phyloP scores from a whole-genome alignment of 108 stramenopile genomes.

The Discostella stelligeroides region DNA sequence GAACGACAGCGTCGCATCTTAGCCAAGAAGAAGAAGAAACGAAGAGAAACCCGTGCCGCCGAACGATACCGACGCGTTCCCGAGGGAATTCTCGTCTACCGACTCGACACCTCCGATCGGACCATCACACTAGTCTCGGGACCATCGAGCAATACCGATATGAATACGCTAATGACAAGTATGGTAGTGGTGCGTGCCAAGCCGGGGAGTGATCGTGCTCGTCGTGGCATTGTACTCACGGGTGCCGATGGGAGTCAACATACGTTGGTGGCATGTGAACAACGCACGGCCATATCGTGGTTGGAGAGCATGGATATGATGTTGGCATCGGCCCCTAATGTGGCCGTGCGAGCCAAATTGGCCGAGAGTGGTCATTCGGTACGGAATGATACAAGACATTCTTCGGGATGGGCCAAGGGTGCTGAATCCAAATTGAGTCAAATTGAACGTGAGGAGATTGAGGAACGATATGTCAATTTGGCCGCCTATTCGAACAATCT shows the following conservation, averaged over 20 bases:
- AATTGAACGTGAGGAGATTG: slow-evolving; percentile 68
- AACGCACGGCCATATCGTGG: slow-evolving; percentile 84
- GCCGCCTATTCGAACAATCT: slow-evolving; percentile 83
- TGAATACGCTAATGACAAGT: slow-evolving; percentile 34
- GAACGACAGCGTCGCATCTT: slow-evolving; percentile 20
- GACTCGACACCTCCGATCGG: slow-evolving; percentile 72
- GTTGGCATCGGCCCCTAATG: slow-evolving; percentile 51
- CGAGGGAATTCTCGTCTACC: slow-evolving; percentile 83
- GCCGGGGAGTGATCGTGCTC: slow-evolving; percentile 53
- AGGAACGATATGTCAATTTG: slow-evolving; percentile 79
- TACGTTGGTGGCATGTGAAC: slow-evolving; percentile 81
- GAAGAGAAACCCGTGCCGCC: slow-evolving; percentile 28
- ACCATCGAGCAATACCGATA: slow-evolving; percentile 64
- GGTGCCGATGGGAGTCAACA: slow-evolving; percentile 51
- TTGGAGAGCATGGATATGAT: slow-evolving; percentile 83
- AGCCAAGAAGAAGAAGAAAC: slow-evolving; percentile 51
- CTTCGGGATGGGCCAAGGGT: slow-evolving; percentile 34
- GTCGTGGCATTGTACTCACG: slow-evolving; percentile 60
- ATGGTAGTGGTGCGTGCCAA: slow-evolving; percentile 64
- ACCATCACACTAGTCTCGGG: slow-evolving; percentile 62
- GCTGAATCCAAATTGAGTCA: slow-evolving; percentile 49
- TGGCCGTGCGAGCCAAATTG: no score
- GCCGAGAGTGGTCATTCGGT: no score
- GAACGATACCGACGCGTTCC: slow-evolving; percentile 67
- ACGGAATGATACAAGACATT: neutral